phyloP scores from a whole-genome alignment of 2,329 filamentous ascomycete species.

The Diaporthe citrichinensis region DNA sequence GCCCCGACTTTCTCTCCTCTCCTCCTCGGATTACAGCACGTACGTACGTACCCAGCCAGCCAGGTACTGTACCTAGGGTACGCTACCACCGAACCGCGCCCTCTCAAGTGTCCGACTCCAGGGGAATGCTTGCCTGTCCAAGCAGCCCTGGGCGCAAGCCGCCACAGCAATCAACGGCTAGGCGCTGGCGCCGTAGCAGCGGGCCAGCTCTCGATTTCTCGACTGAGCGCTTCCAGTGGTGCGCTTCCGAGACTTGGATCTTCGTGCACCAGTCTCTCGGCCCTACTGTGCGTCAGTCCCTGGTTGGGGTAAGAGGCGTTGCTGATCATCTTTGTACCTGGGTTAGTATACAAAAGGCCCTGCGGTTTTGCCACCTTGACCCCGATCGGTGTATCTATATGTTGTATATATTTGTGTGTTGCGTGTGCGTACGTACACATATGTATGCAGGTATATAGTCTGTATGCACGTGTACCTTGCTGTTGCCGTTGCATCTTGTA shows the following conservation, averaged over 20 bases:
- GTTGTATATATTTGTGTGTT: neutral
- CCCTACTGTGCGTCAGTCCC: constrained; percentile 25
- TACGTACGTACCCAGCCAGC: too few species aligned
- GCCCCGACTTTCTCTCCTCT: neutral
- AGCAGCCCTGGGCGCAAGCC: neutral
- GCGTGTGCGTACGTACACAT: neutral
- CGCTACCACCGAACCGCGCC: constrained; percentile 17
- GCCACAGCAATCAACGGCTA: constrained; percentile 25
- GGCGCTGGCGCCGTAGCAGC: constrained; percentile 21
- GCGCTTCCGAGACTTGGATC: constrained; percentile 8
- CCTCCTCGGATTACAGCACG: neutral
- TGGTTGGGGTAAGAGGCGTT: neutral
- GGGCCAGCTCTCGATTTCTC: neutral
- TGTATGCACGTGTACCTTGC: constrained; percentile 5
- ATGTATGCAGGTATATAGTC: neutral
- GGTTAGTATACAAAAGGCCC: neutral
- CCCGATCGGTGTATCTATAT: neutral
- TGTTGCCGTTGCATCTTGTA: neutral
- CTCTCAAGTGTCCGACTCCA: constrained; percentile 14
- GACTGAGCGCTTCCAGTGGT: constrained; percentile 25
- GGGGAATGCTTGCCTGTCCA: constrained; percentile 29
- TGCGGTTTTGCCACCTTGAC: constrained; percentile 5
- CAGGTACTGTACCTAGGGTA: neutral
- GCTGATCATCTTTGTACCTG: constrained; percentile 12
- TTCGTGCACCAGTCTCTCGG: constrained; percentile 15